Percentiles rank a stretch among this genome's conserved stretches.
Evolutionary conservation across 352 stramenopile genomes (phyloP).

Genomic region (Globisporangium nagaii): DNA sequence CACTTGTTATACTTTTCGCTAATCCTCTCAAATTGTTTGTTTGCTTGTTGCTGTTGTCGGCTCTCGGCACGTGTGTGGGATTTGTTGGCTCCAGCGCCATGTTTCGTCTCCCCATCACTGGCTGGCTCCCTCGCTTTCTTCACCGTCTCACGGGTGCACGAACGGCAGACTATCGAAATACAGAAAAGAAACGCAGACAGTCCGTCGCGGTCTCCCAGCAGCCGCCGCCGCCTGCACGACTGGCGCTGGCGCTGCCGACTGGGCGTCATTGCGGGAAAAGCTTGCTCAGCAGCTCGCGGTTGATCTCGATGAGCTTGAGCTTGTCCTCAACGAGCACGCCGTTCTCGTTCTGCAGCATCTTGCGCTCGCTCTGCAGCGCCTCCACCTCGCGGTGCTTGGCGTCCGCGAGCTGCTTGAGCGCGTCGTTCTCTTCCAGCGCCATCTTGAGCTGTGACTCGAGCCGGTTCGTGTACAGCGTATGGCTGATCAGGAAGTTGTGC

Average conservation of each 20-base stretch:
- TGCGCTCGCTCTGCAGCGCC: constrained; percentile 40
- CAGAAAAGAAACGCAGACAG: constrained; percentile 4
- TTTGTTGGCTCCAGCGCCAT: no score
- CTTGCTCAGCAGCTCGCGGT: constrained; percentile 59
- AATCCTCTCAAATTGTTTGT: no score
- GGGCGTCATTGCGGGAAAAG: constrained; percentile 55
- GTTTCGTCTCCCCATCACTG: not conserved
- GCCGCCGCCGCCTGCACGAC: not conserved
- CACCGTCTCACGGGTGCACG: not conserved
- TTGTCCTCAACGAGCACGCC: constrained; percentile 62
- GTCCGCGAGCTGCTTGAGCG: constrained; percentile 41
- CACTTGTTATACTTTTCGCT: no score
- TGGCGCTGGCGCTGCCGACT: not conserved
- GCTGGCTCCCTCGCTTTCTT: constrained; percentile 6
- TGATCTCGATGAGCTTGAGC: constrained; percentile 79
- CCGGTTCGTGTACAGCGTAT: constrained; percentile 72
- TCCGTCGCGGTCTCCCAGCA: not conserved
- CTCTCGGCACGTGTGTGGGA: not conserved
- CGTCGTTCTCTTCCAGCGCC: constrained; percentile 56
- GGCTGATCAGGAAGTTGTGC: constrained; percentile 64
- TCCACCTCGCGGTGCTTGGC: constrained; percentile 54
- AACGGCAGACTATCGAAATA: constrained; percentile 6
- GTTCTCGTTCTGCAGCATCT: constrained; percentile 65
- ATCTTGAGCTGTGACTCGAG: constrained; percentile 69
- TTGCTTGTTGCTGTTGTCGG: no score